Base-by-base conservation (phyloP, 2,329 filamentous ascomycete genomes). In the Beauveria sp. region DNA sequence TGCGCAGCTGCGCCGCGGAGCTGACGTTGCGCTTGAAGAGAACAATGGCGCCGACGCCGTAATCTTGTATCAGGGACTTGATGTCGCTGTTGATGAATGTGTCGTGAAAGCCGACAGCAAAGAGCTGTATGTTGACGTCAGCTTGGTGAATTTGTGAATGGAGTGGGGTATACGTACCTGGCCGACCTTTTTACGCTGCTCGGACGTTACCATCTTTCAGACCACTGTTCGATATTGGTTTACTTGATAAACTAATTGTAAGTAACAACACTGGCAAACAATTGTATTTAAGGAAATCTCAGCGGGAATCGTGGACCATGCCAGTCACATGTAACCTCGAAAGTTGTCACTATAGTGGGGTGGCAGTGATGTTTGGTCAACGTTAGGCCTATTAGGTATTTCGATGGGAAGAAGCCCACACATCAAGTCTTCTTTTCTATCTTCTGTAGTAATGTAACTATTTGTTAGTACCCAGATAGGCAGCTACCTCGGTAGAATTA, bases 21-120 rank as follows among this genome's bases (percentile, higher is more conserved):
- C 61, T 37, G 30, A 69, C 62, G 30, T 69, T 69, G 58, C 67
- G 64, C 60, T 68, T 68, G 65, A 69, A 69, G 3, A 69, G 63
- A 1, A 69, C 65, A 28, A 69, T 64, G 55, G 67, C 66, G 2
- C 67, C 67, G 34, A 69, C 64, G 41, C 66, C 66, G 53, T 68
- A 69, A 50, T 69, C 65, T 5, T 64, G 66, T 34, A 69, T 65
- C 9, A 69, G 63, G 5, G 67, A 65, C 8, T 53, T 65, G 50
- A 69, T 68, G 26, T 67, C 62, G 20, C 59, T 40, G 57, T 68
- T 64, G 41, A 67, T 54, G 14, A 63, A 60, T 10, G 61, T 63
- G 58, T 65, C 65, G 55, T 69, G 66, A 56, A 69, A 69, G 22
- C 67, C 67, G 44, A 68, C 66, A 10, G 66, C 67, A 28, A 69